Evolutionary conservation across 495 filamentous ascomycete genomes (phyloP), one percentile per base, ranked within the genome.

Genomic region (Daldinia loculata): DNA sequence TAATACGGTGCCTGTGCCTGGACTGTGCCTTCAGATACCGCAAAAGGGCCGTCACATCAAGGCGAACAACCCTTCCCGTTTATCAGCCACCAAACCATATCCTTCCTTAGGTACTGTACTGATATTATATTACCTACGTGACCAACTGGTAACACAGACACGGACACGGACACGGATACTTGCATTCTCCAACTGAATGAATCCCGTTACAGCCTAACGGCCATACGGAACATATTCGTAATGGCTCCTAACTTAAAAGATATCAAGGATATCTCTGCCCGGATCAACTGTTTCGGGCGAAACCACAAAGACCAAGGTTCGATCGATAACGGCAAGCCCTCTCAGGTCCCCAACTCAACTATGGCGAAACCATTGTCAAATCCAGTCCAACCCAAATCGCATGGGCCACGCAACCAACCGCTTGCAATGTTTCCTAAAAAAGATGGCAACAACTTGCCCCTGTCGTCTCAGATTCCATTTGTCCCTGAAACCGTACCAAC

Each of bases 221-320:
- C 14, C 61, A 24, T 7, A 19, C 8, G 41, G 22, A 38, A 36
- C 17, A 6, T 19, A 17, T 19, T 38, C 41, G 36, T 22, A 34
- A 71, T 71, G 63, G 53, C 52, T 34, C 59, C 69, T 6, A 52
- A 52, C 32, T 34, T 66, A 48, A 52, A 59, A 17, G 8, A 52
- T 6, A 30, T 71, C 26, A 71, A 67, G 58, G 58, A 67, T 53
- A 30, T 71, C 41, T 61, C 62, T 9, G 57, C 36, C 19, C 55
- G 67, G 24, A 30, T 65, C 4, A 39, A 6, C 29, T 52, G 53
- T 15, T 51, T 61, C 6, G 36, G 61, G 50, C 36, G 30, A 3
- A 27, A 57, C 6, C 32, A 34, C 19, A 56, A 50, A 19, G 45
- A 24, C 6, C 51, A 71, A 50, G 43, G 58, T 11, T 57, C 63